Conservation (phyloP, 306 rosid genomes). For the cucumber (Cucumis sativus) region Cucumber_9930_V3 NC_026657.2:35055501-35056000, state of each 20-base stretch:
- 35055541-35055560: conserved; percentile 83
- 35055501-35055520: conserved; percentile 76
- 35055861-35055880: conserved; percentile 42
- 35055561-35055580: conserved; percentile 28
- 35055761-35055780: not conserved
- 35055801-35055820: conserved; percentile 42
- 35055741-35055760: not conserved
- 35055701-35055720: conserved; percentile 87
- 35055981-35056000: not conserved
- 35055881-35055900: conserved; percentile 15
- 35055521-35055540: conserved; percentile 81
- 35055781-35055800: not conserved
- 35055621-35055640: conserved; percentile 1
- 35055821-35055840: conserved; percentile 67
- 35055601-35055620: not conserved
- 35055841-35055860: conserved; percentile 64
- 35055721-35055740: conserved; percentile 29
- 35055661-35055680: conserved; percentile 56
- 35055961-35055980: not conserved
- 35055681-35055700: conserved; percentile 88
- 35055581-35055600: not conserved
- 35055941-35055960: not conserved
- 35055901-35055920: conserved; percentile 1
- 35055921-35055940: not conserved
- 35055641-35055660: conserved; percentile 2